Base-by-base conservation (phyloP, 257 asterid genomes). In the Phtheirospermum japonicum region DNA sequence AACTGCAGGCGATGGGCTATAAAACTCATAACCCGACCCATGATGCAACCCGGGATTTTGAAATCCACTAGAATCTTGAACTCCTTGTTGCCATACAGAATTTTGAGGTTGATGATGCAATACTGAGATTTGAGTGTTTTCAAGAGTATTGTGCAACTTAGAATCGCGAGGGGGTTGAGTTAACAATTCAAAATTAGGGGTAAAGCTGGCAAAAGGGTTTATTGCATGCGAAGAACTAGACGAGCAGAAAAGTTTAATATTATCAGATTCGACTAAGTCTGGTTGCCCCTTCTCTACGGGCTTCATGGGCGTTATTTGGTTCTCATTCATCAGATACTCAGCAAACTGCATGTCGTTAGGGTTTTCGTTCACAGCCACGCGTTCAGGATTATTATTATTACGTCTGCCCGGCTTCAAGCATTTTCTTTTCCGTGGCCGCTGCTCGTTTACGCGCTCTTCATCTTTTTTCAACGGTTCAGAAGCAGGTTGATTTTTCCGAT, bases 351-450 rank as follows among this genome's bases (percentile, higher is more conserved):
- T 13, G 19, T 60, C 58, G 12, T 58, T 52, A 31, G 73, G 53
- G 62, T 67, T 80, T 55, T 60, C 72, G 59, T 74, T 77, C 61
- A 74, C 77, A 71, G 19, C 68, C 23, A 67, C 31, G 54, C 61
- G 57, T 63, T 62, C 68, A 31, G 63, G 77, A 65, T 72, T 77
- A 49, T 74, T 73, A 42, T 11, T 66, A 51, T 42, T 63, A 40
- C 63, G 3, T 10, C 32, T 68, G 59, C 39, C 67, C 55, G 75
- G 43, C 59, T 78, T 82, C n/a, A 26, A 53, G 20, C 73, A 77
- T 57, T 66, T 83, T 65, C 65, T 75, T 55, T 66, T 80, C 54
- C 43, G 60, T 11, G 79, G 72, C 18, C 51, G 80, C 63, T 72
- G 80, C 63, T 72, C 76, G 16, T 34, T 59, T 14, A 45, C 65